Base-by-base conservation (phyloP, 805 yeast genomes). In the Nematodospora valgi region DNA sequence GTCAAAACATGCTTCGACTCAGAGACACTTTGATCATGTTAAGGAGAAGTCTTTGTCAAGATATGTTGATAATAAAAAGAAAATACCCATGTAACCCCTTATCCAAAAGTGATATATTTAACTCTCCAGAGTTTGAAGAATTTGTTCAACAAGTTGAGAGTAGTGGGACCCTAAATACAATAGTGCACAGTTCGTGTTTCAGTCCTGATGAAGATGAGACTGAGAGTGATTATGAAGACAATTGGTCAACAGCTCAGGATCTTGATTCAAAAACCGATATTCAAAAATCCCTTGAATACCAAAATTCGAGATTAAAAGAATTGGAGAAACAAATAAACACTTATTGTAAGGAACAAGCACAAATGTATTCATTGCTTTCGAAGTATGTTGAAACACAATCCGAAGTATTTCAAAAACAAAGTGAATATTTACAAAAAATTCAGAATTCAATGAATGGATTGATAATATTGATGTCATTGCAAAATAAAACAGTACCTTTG, bases 21-120 rank as follows among this genome's bases (percentile, higher is more conserved):
- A 46, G 43, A 14, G 38, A 39, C 5, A 43, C 57, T 22, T 39
- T 48, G 22, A 17, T 34, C 4, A 37, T 46, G 39, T 44, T 59
- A 15, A 38, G 63, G 24, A 37, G 46, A 13, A 37, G 46, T 23
- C 41, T 59, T 25, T 44, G 53, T 24, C 64, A 59, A 44, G 64
- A 59, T 32, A 57, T 59, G 63, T 56, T 53, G 6, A 38, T 51
- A 5, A 28, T 59, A 2, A 44, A 45, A 27, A 32, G 30, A 13
- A 32, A 36, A 16, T 54, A 48, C 35, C 62, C 62, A 4, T 32
- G 41, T 4, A 54, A 52, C 30, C 47, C 54, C 10, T 33, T 58
- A 11, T 48, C 49, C 13, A 35, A 40, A 21, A 58, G 56, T 34
- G 52, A 56, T 10, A 44, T 57, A 8, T 59, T 59, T 40, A 48